phyloP scores from a whole-genome alignment of 2,329 filamentous ascomycete species.

The Ceratocystis lukuohia region DNA sequence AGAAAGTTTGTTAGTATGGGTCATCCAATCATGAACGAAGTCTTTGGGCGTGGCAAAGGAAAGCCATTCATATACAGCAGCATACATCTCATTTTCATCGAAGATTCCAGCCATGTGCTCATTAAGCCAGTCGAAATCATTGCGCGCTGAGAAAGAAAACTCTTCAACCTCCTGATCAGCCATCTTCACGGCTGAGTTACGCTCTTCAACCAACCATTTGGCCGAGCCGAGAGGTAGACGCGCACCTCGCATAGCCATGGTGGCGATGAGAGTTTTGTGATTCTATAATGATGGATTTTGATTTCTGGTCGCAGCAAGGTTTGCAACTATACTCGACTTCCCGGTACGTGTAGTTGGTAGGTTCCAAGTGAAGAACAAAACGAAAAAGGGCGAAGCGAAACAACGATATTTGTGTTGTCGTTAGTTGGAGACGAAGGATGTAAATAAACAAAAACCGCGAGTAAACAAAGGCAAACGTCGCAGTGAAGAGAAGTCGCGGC shows the following conservation, averaged over 20 bases:
- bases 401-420: not conserved
- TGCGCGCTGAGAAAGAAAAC: slow-evolving; percentile 79
- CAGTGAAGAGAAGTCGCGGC: not conserved
- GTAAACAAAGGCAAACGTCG: not conserved
- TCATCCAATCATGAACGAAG: not conserved
- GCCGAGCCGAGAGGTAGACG: slow-evolving; percentile 63
- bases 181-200: slow-evolving; percentile 62
- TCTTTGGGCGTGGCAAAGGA: too few relatives aligned
- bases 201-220: slow-evolving; percentile 76
- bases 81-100: slow-evolving; percentile 67
- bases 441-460: slow-evolving; percentile 6
- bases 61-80: too few relatives aligned
- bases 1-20: not conserved
- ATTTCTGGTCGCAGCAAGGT: too few relatives aligned
- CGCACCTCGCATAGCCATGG: slow-evolving; percentile 37
- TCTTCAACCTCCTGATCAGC: slow-evolving; percentile 77
- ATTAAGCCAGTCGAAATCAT: slow-evolving; percentile 96
- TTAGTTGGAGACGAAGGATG: slow-evolving; percentile 8
- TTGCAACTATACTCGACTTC: too few relatives aligned
- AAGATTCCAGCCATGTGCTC: slow-evolving; percentile 97
- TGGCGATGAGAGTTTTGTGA: slow-evolving; percentile 17
- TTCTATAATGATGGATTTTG: not conserved
- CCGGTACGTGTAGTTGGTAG: too few relatives aligned
- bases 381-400: too few relatives aligned
- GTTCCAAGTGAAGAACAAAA: too few relatives aligned